Base-by-base conservation (phyloP, 2,329 filamentous ascomycete species). In the Aspergillus caelatus region DNA sequence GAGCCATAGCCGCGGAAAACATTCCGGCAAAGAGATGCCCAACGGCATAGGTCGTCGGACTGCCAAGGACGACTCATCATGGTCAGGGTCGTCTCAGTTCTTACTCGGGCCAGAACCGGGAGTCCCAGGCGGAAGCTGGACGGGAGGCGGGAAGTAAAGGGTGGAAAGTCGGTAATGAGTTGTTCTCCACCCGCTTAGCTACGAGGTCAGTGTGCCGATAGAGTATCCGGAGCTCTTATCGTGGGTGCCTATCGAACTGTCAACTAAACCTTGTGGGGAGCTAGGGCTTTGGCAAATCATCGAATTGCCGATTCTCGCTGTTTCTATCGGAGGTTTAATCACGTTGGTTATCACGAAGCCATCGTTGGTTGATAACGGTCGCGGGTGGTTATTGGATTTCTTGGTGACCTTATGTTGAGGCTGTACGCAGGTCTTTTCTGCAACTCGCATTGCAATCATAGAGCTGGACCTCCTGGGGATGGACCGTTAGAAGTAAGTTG, bases 71-170 rank as follows among this genome's bases (percentile, higher is more conserved):
- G 57, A n/a, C 21, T 23, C 23, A 30, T 46, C 57, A 45, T 23
- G 43, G 21, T 39, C 28, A 32, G n/a, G 16, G 19, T 41, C 39
- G 16, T n/a, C 39, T 41, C 2, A 30, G 28, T 32, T 11, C 26
- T 36, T 12, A 41, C 53, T 65, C 63, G 61, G 61, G 63, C 61
- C 63, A 52, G 60, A 60, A 53, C 57, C 63, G 50, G 62, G 58
- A 56, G 56, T 54, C 48, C 52, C 50, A 61, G 45, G 61, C 61
- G 60, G 55, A 56, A 54, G 36, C 28, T 21, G 46, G 12, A 41
- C 52, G 55, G 60, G 57, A 57, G 26, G 54, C 63, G 63, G 61
- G 62, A 63, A 57, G 45, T 46, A 32, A 52, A 52, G 19, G 28
- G 48, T n/a, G 48, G 58, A 21, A 58, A 21, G 36, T 65, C 61